Percentiles rank a stretch among this genome's conserved stretches.
phyloP scores from a whole-genome alignment of 164 flowering plant species.

The Kingdonia uniflora region DNA sequence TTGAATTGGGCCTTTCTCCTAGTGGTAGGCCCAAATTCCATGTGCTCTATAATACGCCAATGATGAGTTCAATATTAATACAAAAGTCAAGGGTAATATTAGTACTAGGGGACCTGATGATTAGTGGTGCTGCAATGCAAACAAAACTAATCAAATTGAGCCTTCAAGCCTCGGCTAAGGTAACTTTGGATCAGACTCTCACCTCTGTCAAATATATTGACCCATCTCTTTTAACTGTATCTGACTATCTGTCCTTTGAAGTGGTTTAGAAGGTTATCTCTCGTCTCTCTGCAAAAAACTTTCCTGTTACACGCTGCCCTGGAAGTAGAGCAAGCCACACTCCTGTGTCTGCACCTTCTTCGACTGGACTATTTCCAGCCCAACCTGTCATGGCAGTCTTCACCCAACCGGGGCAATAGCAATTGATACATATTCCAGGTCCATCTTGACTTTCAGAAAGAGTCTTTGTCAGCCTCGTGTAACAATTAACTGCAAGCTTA shows the following conservation, averaged over 20 bases:
- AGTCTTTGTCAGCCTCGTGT: slow-evolving; percentile 54
- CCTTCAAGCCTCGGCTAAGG: too few relatives aligned
- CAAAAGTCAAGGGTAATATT: too few relatives aligned
- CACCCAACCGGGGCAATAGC: slow-evolving; percentile 96
- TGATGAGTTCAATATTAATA: too few relatives aligned
- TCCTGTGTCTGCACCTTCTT: slow-evolving; percentile 88
- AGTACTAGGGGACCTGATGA: not conserved
- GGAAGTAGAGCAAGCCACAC: slow-evolving; percentile 91
- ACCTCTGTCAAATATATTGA: too few relatives aligned
- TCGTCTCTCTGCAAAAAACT: slow-evolving; percentile 85
- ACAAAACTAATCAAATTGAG: too few relatives aligned
- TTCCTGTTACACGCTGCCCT: slow-evolving; percentile 51
- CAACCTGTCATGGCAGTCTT: slow-evolving; percentile 94
- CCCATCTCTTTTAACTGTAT: too few relatives aligned
- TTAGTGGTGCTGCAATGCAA: not conserved
- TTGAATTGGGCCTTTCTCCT: too few relatives aligned
- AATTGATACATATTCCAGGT: slow-evolving; percentile 55
- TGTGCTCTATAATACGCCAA: too few relatives aligned
- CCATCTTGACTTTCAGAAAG: slow-evolving; percentile 53
- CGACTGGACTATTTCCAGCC: slow-evolving; percentile 68
- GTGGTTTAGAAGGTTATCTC: slow-evolving; percentile 54
- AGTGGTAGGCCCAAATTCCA: too few relatives aligned
- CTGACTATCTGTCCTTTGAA: too few relatives aligned
- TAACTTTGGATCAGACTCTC: too few relatives aligned
- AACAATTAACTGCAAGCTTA: slow-evolving; percentile 80